Conservation (phyloP, 2,329 filamentous ascomycete species). For the Tolypocladium cylindrosporum region DNA sequence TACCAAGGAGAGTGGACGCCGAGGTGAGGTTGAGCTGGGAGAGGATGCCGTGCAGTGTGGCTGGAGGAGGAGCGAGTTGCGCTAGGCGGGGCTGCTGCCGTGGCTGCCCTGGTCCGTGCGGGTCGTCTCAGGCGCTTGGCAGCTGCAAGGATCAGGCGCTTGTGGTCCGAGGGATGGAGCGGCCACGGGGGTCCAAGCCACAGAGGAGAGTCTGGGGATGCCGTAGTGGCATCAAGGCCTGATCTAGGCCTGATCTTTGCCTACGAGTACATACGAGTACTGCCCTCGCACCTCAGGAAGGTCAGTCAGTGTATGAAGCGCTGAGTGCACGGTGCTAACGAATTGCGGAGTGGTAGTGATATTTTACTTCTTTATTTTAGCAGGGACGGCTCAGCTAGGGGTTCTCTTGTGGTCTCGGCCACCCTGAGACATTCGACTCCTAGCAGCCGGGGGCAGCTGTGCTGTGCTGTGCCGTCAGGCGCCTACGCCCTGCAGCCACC, state of each 20-base stretch:
- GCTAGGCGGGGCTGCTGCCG: not conserved
- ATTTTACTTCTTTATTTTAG: not conserved
- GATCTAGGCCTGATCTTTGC: not conserved
- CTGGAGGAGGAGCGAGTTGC: not conserved
- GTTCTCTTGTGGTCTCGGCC: not conserved
- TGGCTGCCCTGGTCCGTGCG: not conserved
- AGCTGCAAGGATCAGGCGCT: not conserved
- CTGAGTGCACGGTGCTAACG: too few relatives aligned
- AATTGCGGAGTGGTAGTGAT: too few relatives aligned
- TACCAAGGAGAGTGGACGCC: not conserved
- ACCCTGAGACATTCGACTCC: not conserved
- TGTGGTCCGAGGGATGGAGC: not conserved
- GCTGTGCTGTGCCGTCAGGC: not conserved
- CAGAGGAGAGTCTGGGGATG: not conserved
- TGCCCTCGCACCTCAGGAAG: not conserved
- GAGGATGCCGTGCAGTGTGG: not conserved
- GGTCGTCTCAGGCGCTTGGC: not conserved
- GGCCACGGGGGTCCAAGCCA: not conserved
- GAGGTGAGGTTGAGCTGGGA: not conserved
- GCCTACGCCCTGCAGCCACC: not conserved
- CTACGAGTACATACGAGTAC: not conserved
- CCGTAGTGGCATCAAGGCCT: not conserved
- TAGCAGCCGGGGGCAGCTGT: not conserved
- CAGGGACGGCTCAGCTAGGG: not conserved
- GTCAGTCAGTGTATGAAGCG: too few relatives aligned